Conservation (phyloP, 371 early-diverging fungal species). For the Globomyces sp. region DNA sequence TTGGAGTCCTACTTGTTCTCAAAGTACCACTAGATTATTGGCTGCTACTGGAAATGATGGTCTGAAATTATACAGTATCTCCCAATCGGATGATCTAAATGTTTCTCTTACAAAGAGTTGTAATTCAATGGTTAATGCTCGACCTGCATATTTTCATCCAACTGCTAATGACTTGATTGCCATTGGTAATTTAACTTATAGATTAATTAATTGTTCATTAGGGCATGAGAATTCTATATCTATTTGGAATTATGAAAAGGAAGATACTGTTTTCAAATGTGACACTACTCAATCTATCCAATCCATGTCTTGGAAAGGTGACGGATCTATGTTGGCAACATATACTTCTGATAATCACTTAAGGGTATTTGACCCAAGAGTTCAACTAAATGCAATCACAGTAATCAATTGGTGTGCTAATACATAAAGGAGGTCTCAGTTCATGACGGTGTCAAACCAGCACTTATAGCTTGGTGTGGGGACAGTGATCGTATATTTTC, state of each 20-base stretch:
- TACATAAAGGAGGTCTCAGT: neutral
- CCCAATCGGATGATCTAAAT: no score
- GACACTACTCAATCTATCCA: slow-evolving; percentile 49
- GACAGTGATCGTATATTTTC: slow-evolving; percentile 60
- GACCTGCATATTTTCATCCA: slow-evolving; percentile 48
- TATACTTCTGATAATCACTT: slow-evolving; percentile 57
- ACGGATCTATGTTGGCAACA: slow-evolving; percentile 57
- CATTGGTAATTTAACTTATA: no score
- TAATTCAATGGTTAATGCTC: no score
- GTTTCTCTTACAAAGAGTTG: no score
- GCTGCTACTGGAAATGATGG: no score
- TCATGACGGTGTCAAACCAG: slow-evolving; percentile 59
- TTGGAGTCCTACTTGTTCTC: neutral
- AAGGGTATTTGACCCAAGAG: slow-evolving; percentile 65
- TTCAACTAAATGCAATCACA: neutral
- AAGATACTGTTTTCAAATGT: slow-evolving; percentile 20
- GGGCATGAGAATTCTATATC: slow-evolving; percentile 55
- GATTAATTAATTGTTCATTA: slow-evolving; percentile 18
- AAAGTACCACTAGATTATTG: no score
- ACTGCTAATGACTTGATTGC: slow-evolving; percentile 46
- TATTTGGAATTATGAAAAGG: slow-evolving; percentile 61
- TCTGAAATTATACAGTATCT: no score
- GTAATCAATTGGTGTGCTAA: neutral
- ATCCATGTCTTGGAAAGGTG: slow-evolving; percentile 53
- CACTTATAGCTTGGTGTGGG: slow-evolving; percentile 68